Percentiles rank a stretch among this genome's conserved stretches.
Conservation (phyloP, 495 filamentous ascomycete genomes). For the Xylaria sp. region DNA sequence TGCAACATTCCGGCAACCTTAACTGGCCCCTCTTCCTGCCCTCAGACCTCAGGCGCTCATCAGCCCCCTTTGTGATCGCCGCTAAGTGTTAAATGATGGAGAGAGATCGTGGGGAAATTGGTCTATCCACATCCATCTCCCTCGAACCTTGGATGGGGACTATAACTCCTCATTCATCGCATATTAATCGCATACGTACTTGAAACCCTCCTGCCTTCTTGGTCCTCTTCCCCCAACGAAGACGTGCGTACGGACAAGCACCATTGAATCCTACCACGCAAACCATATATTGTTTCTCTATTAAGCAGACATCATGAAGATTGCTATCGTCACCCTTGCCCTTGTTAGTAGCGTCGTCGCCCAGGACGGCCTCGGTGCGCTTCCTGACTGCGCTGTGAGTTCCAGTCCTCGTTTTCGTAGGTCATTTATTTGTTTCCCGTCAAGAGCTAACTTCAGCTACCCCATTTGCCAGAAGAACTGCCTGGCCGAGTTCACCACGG, state of each 20-base stretch:
- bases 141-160: not conserved
- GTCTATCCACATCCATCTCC: not conserved
- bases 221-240: not conserved
- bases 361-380: constrained; percentile 46
- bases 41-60: not conserved
- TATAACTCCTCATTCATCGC: not conserved
- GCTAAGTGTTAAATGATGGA: constrained; percentile 19
- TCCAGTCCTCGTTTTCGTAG: not conserved
- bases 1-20: not conserved
- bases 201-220: constrained; percentile 10
- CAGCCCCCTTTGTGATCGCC: constrained; percentile 15
- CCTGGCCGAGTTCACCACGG: constrained; percentile 54
- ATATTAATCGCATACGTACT: constrained; percentile 1
- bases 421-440: not conserved
- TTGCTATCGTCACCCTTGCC: constrained; percentile 42
- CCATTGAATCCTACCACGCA: not conserved
- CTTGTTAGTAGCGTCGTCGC: constrained; percentile 46
- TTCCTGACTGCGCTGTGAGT: constrained; percentile 65
- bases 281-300: constrained; percentile 11
- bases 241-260: not conserved
- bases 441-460: constrained; percentile 26
- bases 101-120: constrained; percentile 18
- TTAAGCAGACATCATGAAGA: constrained; percentile 46
- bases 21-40: not conserved
- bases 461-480: constrained; percentile 57